A percentile compares a stretch with the other conserved stretches of the same genome.
These are phyloP conservation scores for Gleditsia sinensis DNA, from an alignment of 306 rosid genomes.

Conservation along the genomic window DNA sequence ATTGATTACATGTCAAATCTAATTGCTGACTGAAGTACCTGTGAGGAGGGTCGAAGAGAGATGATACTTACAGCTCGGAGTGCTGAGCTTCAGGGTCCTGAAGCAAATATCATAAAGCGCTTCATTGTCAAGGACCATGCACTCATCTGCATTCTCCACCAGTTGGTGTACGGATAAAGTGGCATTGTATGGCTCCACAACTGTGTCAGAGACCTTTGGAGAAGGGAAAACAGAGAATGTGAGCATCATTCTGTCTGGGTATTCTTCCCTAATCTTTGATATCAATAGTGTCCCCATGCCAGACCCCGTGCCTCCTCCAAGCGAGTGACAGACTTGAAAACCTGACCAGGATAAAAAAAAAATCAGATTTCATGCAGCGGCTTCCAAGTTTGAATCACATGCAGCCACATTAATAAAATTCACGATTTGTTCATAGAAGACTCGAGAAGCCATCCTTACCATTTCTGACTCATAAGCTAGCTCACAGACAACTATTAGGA, in stretches of 20 bases:
- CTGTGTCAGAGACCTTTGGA: conserved; percentile 86
- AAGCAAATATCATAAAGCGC: conserved; percentile 51
- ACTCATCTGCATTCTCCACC: conserved; percentile 51
- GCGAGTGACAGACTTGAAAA: conserved; percentile 51
- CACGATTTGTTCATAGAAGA: no score
- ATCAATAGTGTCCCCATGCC: conserved; percentile 52
- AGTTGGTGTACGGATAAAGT: conserved; percentile 50
- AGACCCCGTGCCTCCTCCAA: conserved; percentile 51
- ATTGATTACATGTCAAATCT: not conserved
- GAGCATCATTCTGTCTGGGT: conserved; percentile 49
- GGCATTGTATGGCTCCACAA: conserved; percentile 51
- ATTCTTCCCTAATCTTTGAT: conserved; percentile 51
- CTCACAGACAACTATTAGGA: not conserved
- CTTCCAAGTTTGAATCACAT: no score
- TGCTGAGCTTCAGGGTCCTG: conserved; percentile 43
- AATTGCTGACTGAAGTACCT: not conserved
- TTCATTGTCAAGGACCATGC: conserved; percentile 89
- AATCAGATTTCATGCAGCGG: not conserved
- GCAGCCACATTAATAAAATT: not conserved
- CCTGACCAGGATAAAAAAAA: conserved; percentile 25
- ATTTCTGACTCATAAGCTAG: not conserved
- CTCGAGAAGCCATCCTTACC: not conserved
- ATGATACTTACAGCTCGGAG: conserved; percentile 46
- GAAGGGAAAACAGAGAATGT: conserved; percentile 54
- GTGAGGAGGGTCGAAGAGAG: not conserved